These are phyloP conservation scores for Pachyrhizus erosus DNA, from an alignment of 306 rosid genomes.

Conservation along the genomic window DNA sequence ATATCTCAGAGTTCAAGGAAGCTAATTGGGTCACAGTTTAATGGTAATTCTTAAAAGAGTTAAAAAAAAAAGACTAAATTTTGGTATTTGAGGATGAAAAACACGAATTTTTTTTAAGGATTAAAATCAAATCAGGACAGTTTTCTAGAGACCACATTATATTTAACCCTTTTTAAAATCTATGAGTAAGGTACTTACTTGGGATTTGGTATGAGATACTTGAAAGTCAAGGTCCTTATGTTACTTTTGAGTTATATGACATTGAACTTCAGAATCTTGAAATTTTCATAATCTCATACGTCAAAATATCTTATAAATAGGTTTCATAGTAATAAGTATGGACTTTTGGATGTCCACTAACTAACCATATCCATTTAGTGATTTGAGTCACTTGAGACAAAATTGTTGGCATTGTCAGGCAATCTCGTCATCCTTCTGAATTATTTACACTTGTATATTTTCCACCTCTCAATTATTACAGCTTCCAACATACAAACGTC, in stretches of 20 bases:
- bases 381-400: slow-evolving; percentile 20
- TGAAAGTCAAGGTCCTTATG: slow-evolving; percentile 32
- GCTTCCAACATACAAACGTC: slow-evolving; percentile 97
- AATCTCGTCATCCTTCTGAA: slow-evolving; percentile 34
- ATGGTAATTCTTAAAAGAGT: no score
- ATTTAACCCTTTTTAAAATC: no score
- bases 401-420: slow-evolving; percentile 9
- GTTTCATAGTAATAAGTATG: not conserved
- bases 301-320: slow-evolving; percentile 22
- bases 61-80: no score
- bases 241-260: slow-evolving; percentile 16
- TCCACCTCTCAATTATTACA: slow-evolving; percentile 48
- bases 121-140: no score
- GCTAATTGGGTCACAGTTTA: no score
- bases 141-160: no score
- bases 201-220: slow-evolving; percentile 27
- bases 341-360: slow-evolving; percentile 23
- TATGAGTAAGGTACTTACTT: not conserved
- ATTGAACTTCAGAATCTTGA: not conserved
- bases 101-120: no score
- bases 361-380: slow-evolving; percentile 1
- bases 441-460: slow-evolving; percentile 32
- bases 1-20: no score
- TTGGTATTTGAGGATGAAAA: no score
- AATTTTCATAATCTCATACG: slow-evolving; percentile 24